phyloP scores from a whole-genome alignment of 2,329 filamentous ascomycete species.

The Aspergillus spinulosporus region DNA sequence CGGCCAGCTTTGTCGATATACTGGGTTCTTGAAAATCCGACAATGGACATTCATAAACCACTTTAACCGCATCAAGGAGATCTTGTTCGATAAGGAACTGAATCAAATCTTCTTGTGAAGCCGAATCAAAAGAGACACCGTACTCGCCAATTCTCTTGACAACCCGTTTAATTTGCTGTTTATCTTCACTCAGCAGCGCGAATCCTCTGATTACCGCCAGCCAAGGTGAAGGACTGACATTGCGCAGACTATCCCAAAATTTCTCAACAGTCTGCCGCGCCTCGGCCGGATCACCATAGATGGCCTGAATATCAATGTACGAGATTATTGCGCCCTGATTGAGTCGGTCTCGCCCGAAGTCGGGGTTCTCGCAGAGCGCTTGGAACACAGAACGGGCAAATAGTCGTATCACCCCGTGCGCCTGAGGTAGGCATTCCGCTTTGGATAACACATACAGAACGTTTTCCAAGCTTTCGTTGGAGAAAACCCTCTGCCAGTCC shows the following conservation, averaged over 20 bases:
- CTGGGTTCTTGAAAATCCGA: conserved; percentile 44
- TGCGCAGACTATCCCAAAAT: conserved; percentile 39
- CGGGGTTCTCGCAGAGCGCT: conserved; percentile 39
- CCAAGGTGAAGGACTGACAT: conserved; percentile 43
- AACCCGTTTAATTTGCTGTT: conserved; percentile 59
- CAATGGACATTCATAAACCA: conserved; percentile 65
- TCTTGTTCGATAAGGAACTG: conserved; percentile 62
- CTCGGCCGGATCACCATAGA: conserved; percentile 57
- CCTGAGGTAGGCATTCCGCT: conserved; percentile 37
- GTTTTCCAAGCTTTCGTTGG: conserved; percentile 41
- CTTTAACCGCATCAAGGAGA: conserved; percentile 61
- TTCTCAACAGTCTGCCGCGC: conserved; percentile 51
- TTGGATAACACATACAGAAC: conserved; percentile 42
- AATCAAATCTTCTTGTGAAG: conserved; percentile 55
- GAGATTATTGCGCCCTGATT: conserved; percentile 42
- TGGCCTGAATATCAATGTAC: conserved; percentile 54
- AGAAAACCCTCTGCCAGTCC: conserved; percentile 41
- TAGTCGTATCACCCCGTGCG: conserved; percentile 40
- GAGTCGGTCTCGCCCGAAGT: conserved; percentile 44
- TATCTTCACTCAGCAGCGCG: conserved; percentile 56
- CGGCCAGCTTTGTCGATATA: conserved; percentile 51
- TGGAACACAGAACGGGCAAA: conserved; percentile 42
- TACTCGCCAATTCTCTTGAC: conserved; percentile 54
- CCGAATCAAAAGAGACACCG: conserved; percentile 51
- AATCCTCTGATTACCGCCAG: conserved; percentile 61